phyloP scores from a whole-genome alignment of 2,329 filamentous ascomycete species.

The Pseudonectria buxi region DNA sequence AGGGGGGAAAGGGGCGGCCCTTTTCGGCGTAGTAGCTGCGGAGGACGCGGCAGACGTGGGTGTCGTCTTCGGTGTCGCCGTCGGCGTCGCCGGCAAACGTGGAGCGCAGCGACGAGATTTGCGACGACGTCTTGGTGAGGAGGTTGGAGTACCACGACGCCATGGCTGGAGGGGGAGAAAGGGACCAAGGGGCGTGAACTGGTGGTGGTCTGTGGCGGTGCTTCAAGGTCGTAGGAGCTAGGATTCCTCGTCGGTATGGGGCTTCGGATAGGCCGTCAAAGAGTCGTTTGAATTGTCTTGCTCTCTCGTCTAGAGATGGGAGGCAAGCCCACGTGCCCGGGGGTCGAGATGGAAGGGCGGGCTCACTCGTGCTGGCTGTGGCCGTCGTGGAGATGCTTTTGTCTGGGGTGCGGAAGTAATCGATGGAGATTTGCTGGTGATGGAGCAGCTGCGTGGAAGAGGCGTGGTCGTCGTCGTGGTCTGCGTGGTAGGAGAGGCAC shows the following conservation, averaged over 20 bases:
- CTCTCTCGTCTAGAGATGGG: too few relatives aligned
- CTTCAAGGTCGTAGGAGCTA: too few relatives aligned
- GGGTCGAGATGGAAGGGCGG: too few relatives aligned
- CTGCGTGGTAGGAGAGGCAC: conserved; percentile 4
- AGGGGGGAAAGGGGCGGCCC: conserved; percentile 69
- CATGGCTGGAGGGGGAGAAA: conserved; percentile 40
- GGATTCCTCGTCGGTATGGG: too few relatives aligned
- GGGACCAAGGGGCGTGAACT: not conserved
- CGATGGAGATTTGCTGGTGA: not conserved
- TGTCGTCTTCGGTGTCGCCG: conserved; percentile 79
- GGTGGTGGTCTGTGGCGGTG: not conserved
- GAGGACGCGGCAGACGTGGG: conserved; percentile 87
- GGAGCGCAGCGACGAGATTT: conserved; percentile 59
- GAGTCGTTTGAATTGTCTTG: too few relatives aligned
- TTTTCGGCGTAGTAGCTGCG: conserved; percentile 91
- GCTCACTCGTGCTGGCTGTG: too few relatives aligned
- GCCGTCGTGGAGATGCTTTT: too few relatives aligned
- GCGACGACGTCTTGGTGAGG: conserved; percentile 57
- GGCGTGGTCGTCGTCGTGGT: too few relatives aligned
- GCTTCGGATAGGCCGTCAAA: too few relatives aligned
- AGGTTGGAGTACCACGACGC: conserved; percentile 76
- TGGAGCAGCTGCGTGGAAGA: too few relatives aligned
- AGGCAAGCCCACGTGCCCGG: too few relatives aligned
- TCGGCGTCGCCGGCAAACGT: conserved; percentile 60
- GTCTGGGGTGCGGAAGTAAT: too few relatives aligned